A percentile compares a stretch with the other conserved stretches of the same genome.
Conservation (phyloP, 352 stramenopile genomes). For the Phytopythium cucurbitacearum region DNA sequence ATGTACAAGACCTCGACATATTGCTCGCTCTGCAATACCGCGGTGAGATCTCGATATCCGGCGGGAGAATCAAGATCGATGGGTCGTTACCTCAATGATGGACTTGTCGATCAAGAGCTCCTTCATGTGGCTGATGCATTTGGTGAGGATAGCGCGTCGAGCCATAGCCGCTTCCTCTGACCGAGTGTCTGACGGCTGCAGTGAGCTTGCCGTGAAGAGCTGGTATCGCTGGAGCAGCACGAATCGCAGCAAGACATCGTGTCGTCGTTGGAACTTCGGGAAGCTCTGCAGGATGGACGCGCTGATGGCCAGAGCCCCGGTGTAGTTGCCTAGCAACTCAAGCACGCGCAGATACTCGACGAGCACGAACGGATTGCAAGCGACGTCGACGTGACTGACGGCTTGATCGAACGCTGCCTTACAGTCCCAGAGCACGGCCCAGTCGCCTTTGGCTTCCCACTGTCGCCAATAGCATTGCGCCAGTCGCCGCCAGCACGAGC, state of each 20-base stretch:
- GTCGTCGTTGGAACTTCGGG: constrained; percentile 33
- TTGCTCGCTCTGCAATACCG: constrained; percentile 7
- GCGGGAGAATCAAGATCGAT: too few relatives aligned
- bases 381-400: constrained; percentile 42
- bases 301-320: constrained; percentile 35
- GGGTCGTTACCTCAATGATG: constrained; percentile 19
- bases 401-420: constrained; percentile 54
- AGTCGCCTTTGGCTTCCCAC: constrained; percentile 44
- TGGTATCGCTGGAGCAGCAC: constrained; percentile 57
- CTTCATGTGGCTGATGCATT: constrained; percentile 54
- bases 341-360: constrained; percentile 53
- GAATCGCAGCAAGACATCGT: constrained; percentile 41
- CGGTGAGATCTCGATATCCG: too few relatives aligned
- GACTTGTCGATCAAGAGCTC: constrained; percentile 35
- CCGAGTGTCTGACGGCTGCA: neutral
- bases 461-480: constrained; percentile 47
- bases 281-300: constrained; percentile 51
- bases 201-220: constrained; percentile 17
- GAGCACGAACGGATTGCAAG: constrained; percentile 38
- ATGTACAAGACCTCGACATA: constrained; percentile 58
- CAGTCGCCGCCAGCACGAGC: constrained; percentile 49
- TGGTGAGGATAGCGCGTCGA: constrained; percentile 17
- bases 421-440: constrained; percentile 59
- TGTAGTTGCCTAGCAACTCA: constrained; percentile 45
- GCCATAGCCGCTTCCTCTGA: constrained; percentile 14